Percentiles rank a stretch among this genome's conserved stretches.
These are phyloP conservation scores for Vaccinium myrtillus DNA, from an alignment of 148 eudicot genomes.

Conservation along the genomic window DNA sequence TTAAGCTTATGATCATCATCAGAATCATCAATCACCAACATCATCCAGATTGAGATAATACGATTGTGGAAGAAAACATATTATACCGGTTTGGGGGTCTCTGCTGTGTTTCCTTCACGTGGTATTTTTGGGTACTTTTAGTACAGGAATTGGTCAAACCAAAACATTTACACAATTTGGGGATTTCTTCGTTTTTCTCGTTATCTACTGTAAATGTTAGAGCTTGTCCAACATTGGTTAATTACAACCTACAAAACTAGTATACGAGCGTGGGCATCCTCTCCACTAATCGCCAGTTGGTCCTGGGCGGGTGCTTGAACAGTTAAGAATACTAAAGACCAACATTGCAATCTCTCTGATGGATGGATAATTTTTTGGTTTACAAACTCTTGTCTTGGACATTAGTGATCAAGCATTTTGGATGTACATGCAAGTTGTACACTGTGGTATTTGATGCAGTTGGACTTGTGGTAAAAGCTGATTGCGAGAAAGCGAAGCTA, in stretches of 20 bases:
- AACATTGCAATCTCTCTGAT: conserved; percentile 3
- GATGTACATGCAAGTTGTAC: background rate
- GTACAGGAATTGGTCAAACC: conserved; percentile 1
- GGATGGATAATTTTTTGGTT: background rate
- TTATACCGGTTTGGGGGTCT: background rate
- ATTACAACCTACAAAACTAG: no score
- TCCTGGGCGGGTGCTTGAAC: no score
- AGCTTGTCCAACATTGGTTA: no score
- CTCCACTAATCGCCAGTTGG: no score
- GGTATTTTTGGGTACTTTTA: background rate
- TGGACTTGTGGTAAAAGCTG: background rate
- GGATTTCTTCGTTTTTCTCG: background rate
- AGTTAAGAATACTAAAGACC: background rate
- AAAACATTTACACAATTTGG: background rate
- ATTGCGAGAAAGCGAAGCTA: background rate
- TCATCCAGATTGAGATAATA: background rate
- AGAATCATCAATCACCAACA: background rate
- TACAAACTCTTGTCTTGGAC: background rate
- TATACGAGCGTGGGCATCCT: no score
- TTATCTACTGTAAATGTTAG: background rate
- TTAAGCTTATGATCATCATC: background rate
- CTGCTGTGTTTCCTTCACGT: background rate
- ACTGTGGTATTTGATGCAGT: background rate
- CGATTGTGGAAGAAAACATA: background rate
- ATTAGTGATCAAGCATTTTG: background rate